Evolutionary conservation across 345 rosid genomes (phyloP), one percentile per base, ranked within the genome.

Genomic region (Camelina sativa): DNA sequence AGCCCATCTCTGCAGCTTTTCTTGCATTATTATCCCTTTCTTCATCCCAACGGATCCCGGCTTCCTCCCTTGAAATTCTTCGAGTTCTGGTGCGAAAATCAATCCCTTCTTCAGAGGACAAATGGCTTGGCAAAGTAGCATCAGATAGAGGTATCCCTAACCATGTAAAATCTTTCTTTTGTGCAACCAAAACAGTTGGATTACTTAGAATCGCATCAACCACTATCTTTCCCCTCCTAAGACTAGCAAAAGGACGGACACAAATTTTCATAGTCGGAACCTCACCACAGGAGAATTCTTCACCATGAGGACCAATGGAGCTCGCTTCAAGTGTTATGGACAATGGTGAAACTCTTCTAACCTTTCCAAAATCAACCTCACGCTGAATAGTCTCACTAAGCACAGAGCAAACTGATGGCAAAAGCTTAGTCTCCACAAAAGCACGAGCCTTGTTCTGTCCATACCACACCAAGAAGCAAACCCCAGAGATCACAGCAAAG

Each of bases 221-320:
- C 65, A 94, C 98, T 53, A 94, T 80, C 82, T 86, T 94, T 11
- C 97, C 96, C 73, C 87, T 85, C 82, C 96, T 90, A 82, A 94
- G 72, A 83, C 97, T 91, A 4, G 95, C 88, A 75, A 94, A 91
- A 73, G 98, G 98, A 23, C 68, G 85, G 46, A 91, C 79, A 51
- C 93, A 79, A 40, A 94, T 88, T 79, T 90, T 94, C 88, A 94
- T 76, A 25, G 89, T 83, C 8, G 95, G 87, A 48, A 87, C 89
- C 84, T 94, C 97, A 43, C 92, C 96, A 75, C 96, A 94, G 22
- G 98, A 94, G 57, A 94, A 94, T 38, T 94, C 98, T 62, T 90
- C 85, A 41, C 25, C 11, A 56, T 90, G 92, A 76, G 98, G 92
- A 47, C 98, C 98, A 69, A 82, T 58, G 1, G 93, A 87, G 76